Base-by-base conservation (phyloP, 805 yeast genomes). In the Saturnispora hagleri region DNA sequence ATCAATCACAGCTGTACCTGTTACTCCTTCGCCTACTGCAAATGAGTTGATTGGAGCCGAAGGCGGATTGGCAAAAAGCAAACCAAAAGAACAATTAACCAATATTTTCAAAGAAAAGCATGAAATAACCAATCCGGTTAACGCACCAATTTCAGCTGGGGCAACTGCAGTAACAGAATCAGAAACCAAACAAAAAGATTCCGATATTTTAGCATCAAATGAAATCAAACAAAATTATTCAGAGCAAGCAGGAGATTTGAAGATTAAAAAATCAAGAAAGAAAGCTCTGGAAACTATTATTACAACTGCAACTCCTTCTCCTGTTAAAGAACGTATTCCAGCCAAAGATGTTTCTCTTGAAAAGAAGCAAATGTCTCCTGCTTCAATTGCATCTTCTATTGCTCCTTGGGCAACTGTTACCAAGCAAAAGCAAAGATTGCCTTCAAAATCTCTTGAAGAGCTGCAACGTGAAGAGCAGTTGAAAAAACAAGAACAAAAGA, bases 281-380 rank as follows among this genome's bases (percentile, higher is more conserved):
- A 38, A 43, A 17, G 15, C 8, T 41, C 28, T n/a, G 9, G 31
- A 41, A 24, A 15, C 31, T 24, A 24, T 24, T 22, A 15, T 73
- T 65, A 50, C 62, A 62, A n/a, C 71, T 72, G 43, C 95, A 95
- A 3, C 88, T 87, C 64, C 64, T 73, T 50, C 71, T 75, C 6
- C 82, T 88, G 4, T 69, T 81, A 44, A 82, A 81, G 46, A 24
- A 2, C 28, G 28, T 24, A 34, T 44, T 41, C 31, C 44, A 12
- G 4, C 15, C 12, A 41, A 41, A 15, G 27, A 24, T 22, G 15
- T 13, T 10, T 12, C 17, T 22, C 17, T 41, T 41, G 31, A 41
- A 41, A 22, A 24, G n/a, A 41, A 22, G 31, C 44, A 22, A 22
- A 17, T 18, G 20, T 41, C 44, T 41, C 10, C 44, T 10, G 20